These are phyloP conservation scores for Tephrocybe sp. DNA, from an alignment of 768 basidiomycete species.

Conservation along the genomic window DNA sequence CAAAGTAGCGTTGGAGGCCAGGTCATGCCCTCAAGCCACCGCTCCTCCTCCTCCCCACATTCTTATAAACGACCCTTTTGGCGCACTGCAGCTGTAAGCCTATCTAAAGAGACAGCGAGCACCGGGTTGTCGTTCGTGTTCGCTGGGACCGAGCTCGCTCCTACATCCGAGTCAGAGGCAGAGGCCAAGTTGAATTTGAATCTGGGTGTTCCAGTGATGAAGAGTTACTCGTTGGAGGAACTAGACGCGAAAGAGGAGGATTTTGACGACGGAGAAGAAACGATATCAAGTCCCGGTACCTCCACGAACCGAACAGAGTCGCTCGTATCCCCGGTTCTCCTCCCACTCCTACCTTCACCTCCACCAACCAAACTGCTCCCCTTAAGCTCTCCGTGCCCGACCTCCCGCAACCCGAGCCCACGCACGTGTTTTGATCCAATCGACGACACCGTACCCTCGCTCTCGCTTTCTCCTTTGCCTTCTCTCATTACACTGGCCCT, in stretches of 20 bases:
- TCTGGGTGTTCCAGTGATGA: slow-evolving; percentile 29
- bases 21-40: neutral
- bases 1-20: neutral
- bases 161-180: slow-evolving; percentile 31
- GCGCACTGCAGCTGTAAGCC: slow-evolving; percentile 22
- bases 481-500: too few species aligned
- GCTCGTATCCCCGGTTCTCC: too few species aligned
- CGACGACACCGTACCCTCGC: too few species aligned
- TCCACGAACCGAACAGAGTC: too few species aligned
- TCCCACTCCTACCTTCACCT: too few species aligned
- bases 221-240: slow-evolving; percentile 2
- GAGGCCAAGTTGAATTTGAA: too few species aligned
- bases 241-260: slow-evolving; percentile 3
- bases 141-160: slow-evolving; percentile 46
- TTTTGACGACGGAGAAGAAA: neutral
- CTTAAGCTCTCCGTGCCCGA: too few species aligned
- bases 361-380: too few species aligned
- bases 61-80: slow-evolving; percentile 12
- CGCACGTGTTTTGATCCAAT: too few species aligned
- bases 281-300: neutral
- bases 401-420: too few species aligned
- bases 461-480: too few species aligned
- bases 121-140: slow-evolving; percentile 37
- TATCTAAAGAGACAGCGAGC: slow-evolving; percentile 22
- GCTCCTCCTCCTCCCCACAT: slow-evolving; percentile 3